Percentiles rank a stretch among this genome's conserved stretches.
Evolutionary conservation across 2,329 filamentous ascomycete species (phyloP).

Genomic region (Neofusicoccum parvum): DNA sequence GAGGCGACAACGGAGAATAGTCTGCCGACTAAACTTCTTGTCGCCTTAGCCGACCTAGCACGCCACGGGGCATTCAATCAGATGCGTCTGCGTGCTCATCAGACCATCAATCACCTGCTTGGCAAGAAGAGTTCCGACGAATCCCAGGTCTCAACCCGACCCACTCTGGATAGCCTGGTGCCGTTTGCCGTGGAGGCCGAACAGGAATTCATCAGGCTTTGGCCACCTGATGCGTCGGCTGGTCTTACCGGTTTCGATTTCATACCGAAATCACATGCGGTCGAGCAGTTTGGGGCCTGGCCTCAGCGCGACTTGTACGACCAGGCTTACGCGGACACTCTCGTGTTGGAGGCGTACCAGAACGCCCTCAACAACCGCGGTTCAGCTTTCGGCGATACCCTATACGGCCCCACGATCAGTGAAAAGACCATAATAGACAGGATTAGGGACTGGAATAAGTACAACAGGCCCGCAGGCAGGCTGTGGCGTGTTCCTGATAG

Average conservation of each 20-base stretch:
- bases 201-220: not conserved
- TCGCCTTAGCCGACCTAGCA: too few species aligned
- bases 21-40: too few species aligned
- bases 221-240: not conserved
- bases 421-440: not conserved
- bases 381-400: not conserved
- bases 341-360: not conserved
- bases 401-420: not conserved
- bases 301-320: not conserved
- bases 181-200: not conserved
- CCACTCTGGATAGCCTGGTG: too few species aligned
- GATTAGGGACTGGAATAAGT: not conserved
- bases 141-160: too few species aligned
- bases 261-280: not conserved
- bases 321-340: not conserved
- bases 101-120: too few species aligned
- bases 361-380: not conserved
- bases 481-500: not conserved
- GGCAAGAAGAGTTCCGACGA: too few species aligned
- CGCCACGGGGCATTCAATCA: too few species aligned
- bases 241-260: not conserved
- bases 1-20: too few species aligned
- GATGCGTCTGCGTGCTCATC: too few species aligned
- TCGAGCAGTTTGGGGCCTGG: not conserved
- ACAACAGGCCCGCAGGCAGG: not conserved